These are phyloP conservation scores for Globisporangium paddicum DNA, from an alignment of 352 stramenopile species.

Conservation along the genomic window DNA sequence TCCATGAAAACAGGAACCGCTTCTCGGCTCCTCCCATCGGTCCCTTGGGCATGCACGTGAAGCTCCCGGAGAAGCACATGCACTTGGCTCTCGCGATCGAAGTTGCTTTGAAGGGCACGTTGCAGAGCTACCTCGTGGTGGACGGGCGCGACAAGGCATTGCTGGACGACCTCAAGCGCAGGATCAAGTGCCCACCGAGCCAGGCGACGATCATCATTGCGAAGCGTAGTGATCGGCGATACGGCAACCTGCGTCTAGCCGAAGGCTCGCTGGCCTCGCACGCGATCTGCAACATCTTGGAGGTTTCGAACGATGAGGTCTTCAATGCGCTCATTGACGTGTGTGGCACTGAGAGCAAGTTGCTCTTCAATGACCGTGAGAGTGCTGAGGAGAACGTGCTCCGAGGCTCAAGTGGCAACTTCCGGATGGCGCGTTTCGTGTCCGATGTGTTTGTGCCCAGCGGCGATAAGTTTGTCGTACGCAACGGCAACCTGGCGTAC, in stretches of 20 bases:
- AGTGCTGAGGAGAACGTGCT: slow-evolving; percentile 50
- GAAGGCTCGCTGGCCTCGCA: slow-evolving; percentile 46
- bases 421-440: slow-evolving; percentile 60
- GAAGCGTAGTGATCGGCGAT: slow-evolving; percentile 43
- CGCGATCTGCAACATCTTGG: slow-evolving; percentile 72
- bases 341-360: slow-evolving; percentile 70
- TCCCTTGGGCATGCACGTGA: slow-evolving; percentile 65
- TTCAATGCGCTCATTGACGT: slow-evolving; percentile 82
- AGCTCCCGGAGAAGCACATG: slow-evolving; percentile 63
- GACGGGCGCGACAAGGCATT: slow-evolving; percentile 74
- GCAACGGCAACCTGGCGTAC: slow-evolving; percentile 70
- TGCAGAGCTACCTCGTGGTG: slow-evolving; percentile 76
- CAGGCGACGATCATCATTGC: slow-evolving; percentile 82
- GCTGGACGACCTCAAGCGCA: slow-evolving; percentile 69
- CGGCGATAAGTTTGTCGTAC: slow-evolving; percentile 77
- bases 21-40: slow-evolving; percentile 70
- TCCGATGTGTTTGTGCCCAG: slow-evolving; percentile 65
- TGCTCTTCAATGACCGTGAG: slow-evolving; percentile 63
- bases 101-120: slow-evolving; percentile 60
- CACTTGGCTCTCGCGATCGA: slow-evolving; percentile 70
- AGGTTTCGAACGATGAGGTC: slow-evolving; percentile 69
- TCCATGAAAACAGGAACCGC: slow-evolving; percentile 58
- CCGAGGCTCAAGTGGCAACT: slow-evolving; percentile 46
- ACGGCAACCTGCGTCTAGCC: slow-evolving; percentile 50
- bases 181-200: slow-evolving; percentile 55